Evolutionary conservation across 371 early-diverging fungal species (phyloP).

Genomic region (Lichtheimia ramosa): DNA sequence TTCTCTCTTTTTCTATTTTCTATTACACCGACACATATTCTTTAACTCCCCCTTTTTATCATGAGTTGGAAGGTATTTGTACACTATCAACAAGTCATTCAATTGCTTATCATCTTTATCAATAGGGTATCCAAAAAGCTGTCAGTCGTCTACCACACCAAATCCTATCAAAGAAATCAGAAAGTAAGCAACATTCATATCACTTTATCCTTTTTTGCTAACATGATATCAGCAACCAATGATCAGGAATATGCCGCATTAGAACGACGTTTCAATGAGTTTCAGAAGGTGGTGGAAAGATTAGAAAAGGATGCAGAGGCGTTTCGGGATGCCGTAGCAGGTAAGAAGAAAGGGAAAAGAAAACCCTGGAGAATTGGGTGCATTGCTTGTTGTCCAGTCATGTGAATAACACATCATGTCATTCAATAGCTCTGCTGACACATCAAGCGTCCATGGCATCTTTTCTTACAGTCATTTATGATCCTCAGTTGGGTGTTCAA

Average conservation of each 20-base stretch:
- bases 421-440: conserved; percentile 54
- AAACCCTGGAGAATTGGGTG: too few species aligned
- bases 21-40: not conserved
- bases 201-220: not conserved
- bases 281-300: conserved; percentile 54
- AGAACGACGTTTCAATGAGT: conserved; percentile 59
- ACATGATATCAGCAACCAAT: conserved; percentile 48
- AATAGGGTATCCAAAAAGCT: conserved; percentile 26
- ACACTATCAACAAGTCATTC: not conserved
- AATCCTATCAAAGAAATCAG: conserved; percentile 44
- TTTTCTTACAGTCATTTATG: conserved; percentile 62
- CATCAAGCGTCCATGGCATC: conserved; percentile 74
- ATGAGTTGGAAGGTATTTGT: conserved; percentile 31
- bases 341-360: conserved; percentile 22
- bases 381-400: not conserved
- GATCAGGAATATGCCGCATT: conserved; percentile 72
- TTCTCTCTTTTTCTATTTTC: conserved; percentile 10
- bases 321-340: conserved; percentile 74
- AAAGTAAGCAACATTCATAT: conserved; percentile 25
- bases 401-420: not conserved
- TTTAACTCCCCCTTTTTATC: not conserved
- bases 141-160: conserved; percentile 35
- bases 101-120: not conserved
- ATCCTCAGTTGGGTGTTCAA: conserved; percentile 30
- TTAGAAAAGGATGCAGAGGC: conserved; percentile 68